Conservation (phyloP, 106 monocot species). For the Iris macrosiphon region DNA sequence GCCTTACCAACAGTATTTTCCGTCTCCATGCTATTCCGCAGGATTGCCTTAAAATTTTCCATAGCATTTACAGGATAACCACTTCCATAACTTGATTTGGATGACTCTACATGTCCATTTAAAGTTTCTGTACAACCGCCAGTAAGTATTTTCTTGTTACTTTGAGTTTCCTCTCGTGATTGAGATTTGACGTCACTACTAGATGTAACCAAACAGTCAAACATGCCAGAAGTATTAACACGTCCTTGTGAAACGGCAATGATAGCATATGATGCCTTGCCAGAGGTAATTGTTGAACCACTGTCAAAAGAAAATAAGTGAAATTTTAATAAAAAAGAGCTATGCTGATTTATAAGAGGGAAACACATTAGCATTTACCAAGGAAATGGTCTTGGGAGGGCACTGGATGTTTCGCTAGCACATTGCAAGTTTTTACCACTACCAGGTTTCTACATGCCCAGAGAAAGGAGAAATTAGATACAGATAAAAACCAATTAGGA, state of each 20-base stretch:
- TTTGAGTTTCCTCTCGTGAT: neutral
- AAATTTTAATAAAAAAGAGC: neutral
- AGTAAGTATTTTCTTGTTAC: constrained; percentile 2
- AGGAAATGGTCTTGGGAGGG: constrained; percentile 8
- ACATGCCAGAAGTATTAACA: neutral
- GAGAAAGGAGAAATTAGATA: neutral
- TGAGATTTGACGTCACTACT: neutral
- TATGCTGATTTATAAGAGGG: neutral
- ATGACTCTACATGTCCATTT: neutral
- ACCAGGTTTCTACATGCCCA: constrained; percentile 3
- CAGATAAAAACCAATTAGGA: neutral
- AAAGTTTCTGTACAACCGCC: neutral
- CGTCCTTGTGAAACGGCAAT: constrained; percentile 1
- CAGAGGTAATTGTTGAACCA: neutral
- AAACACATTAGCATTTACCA: constrained; percentile 7
- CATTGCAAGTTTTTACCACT: neutral
- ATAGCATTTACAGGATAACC: neutral
- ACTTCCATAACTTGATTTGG: neutral
- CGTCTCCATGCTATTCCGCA: neutral
- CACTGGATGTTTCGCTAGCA: constrained; percentile 3
- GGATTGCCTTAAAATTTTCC: neutral
- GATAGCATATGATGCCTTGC: constrained; percentile 4
- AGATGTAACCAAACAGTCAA: neutral
- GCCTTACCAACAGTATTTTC: neutral
- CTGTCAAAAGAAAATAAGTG: neutral